Evolutionary conservation across 495 filamentous ascomycete genomes (phyloP), one percentile per base, ranked within the genome.

Genomic region (Trichoderma erinaceum): DNA sequence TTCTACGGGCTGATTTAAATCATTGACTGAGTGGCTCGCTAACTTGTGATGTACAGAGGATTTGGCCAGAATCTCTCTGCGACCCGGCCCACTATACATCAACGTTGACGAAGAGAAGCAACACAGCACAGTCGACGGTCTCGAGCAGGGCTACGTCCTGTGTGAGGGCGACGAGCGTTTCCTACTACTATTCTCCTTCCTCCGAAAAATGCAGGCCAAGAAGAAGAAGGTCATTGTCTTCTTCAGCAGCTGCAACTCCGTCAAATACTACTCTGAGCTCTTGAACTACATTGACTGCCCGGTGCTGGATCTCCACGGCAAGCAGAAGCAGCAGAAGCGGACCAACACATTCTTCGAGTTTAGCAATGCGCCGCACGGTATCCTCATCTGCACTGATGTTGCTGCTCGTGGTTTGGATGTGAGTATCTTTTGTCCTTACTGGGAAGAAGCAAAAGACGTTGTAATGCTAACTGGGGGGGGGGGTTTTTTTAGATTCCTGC

Each of bases 281-380:
- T 85, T 97, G 66, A 96, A 97, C 79, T 97, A 95, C 77, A 97
- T 98, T 68, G 95, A 99, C 77, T 84, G 98, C 10, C 94, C 91
- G 23, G 93, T 96, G n/a, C 84, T 93, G 46, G 89, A 90, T 69
- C 78, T 89, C 18, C 92, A 97, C 77, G 94, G 94, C 66, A 97
- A 97, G 78, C 92, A 96, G 79, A 98, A 98, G 79, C 95, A 98
- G 78, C 91, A 97, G 76, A 96, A 96, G 77, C 89, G 95, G 6
- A 99, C 95, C 63, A 96, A 95, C 74, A 96, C 92, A 0, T 99
- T 99, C 79, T 99, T 98, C 78, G 94, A 97, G 72, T 99, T 98
- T 82, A 93, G 90, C 79, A 99, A 99, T 76, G 93, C 95, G 8
- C 89, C 85, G 67, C 88, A 91, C 66, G 95, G 95, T 12, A 96